phyloP scores from a whole-genome alignment of 176 grass and related monocot species.

The Phragmites australis region DNA sequence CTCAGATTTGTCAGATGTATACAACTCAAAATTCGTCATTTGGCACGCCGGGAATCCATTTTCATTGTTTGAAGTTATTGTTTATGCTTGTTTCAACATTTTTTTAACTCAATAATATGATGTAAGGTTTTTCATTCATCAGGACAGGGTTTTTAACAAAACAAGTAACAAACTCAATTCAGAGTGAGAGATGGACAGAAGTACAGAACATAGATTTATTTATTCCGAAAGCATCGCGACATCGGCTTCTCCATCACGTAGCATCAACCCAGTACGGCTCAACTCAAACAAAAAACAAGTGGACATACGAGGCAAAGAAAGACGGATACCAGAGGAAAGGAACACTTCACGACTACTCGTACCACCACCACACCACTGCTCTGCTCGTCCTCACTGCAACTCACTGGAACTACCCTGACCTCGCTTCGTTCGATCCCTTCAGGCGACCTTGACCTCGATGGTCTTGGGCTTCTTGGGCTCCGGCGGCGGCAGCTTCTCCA shows the following conservation, averaged over 20 bases:
- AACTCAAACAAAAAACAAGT: background rate
- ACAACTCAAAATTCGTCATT: background rate
- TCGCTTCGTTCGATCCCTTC: background rate
- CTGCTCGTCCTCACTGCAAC: background rate
- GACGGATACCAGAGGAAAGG: background rate
- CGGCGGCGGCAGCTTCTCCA: conserved; percentile 69
- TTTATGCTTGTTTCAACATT: too few species aligned
- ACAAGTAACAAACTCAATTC: background rate
- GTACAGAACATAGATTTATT: background rate
- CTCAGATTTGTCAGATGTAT: conserved; percentile 4
- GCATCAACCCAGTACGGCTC: background rate
- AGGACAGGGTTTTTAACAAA: too few species aligned
- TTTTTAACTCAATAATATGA: too few species aligned
- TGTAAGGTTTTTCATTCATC: background rate
- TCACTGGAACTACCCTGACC: background rate
- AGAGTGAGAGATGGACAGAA: background rate
- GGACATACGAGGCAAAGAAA: background rate
- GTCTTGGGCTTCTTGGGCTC: conserved; percentile 90
- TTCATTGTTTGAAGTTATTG: too few species aligned
- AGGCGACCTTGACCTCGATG: conserved; percentile 73
- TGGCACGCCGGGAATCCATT: too few species aligned
- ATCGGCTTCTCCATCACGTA: background rate
- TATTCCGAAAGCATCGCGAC: background rate
- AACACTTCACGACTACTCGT: background rate
- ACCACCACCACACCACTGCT: background rate